These are phyloP conservation scores for Medicago arabica DNA, from an alignment of 306 rosid species.

Conservation along the genomic window DNA sequence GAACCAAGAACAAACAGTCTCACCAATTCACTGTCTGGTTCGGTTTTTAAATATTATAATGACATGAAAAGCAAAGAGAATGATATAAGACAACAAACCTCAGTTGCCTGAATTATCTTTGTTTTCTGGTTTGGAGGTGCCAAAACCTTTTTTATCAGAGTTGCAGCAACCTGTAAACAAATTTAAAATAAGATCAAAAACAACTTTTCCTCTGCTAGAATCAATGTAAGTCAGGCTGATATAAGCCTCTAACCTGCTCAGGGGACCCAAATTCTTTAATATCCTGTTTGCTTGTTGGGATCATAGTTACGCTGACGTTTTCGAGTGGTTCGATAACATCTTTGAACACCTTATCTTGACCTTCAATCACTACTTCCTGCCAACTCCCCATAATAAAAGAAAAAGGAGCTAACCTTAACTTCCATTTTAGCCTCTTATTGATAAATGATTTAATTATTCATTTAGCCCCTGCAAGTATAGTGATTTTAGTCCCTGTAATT, in stretches of 20 bases:
- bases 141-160: slow-evolving; percentile 78
- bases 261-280: slow-evolving; percentile 90
- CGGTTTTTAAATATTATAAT: no score
- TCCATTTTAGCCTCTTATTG: slow-evolving; percentile 26
- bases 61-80: background rate
- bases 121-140: slow-evolving; percentile 93
- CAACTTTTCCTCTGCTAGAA: slow-evolving; percentile 4
- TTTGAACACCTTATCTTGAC: slow-evolving; percentile 97
- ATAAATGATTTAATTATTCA: slow-evolving; percentile 11
- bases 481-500: background rate
- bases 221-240: background rate
- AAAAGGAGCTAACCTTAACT: slow-evolving; percentile 43
- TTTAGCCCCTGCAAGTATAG: background rate
- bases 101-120: slow-evolving; percentile 77
- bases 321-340: slow-evolving; percentile 95
- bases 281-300: slow-evolving; percentile 77
- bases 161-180: slow-evolving; percentile 75
- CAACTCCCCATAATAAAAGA: slow-evolving; percentile 46
- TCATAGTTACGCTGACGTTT: slow-evolving; percentile 75
- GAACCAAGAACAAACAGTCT: no score
- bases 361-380: slow-evolving; percentile 87
- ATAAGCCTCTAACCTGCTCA: slow-evolving; percentile 60
- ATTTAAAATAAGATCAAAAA: slow-evolving; percentile 16
- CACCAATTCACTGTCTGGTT: no score
- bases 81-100: slow-evolving; percentile 59